Evolutionary conservation across 2,329 filamentous ascomycete species (phyloP).

Genomic region (Botrytis sinoallii): DNA sequence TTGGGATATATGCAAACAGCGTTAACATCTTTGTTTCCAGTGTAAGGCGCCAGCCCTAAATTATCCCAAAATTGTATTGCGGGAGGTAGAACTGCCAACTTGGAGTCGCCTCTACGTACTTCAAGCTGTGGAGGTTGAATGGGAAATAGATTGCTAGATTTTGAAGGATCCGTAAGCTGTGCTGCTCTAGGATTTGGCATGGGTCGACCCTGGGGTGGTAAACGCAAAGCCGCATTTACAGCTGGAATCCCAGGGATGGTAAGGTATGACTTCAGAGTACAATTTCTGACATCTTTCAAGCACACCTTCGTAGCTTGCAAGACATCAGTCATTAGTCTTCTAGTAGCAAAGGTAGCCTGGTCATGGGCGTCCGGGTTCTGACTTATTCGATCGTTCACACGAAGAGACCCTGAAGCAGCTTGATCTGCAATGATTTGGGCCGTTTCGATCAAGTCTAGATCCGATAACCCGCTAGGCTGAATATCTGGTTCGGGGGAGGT

Average conservation of each 20-base stretch:
- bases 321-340: constrained; percentile 43
- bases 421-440: constrained; percentile 73
- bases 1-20: constrained; percentile 69
- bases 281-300: constrained; percentile 44
- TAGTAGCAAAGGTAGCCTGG: constrained; percentile 30
- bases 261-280: constrained; percentile 49
- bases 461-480: constrained; percentile 39
- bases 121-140: constrained; percentile 70
- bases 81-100: constrained; percentile 70
- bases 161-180: constrained; percentile 35
- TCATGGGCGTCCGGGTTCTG: constrained; percentile 10
- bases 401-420: constrained; percentile 51
- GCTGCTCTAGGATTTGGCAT: constrained; percentile 28
- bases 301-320: constrained; percentile 44
- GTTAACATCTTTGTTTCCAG: constrained; percentile 67
- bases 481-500: constrained; percentile 53
- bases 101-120: constrained; percentile 65
- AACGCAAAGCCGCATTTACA: constrained; percentile 49
- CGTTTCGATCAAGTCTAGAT: constrained; percentile 62
- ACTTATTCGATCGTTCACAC: constrained; percentile 27
- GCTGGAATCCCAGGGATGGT: constrained; percentile 58
- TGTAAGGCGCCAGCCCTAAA: constrained; percentile 68
- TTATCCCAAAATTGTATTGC: constrained; percentile 80
- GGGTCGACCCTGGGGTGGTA: constrained; percentile 38
- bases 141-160: constrained; percentile 54